Conservation (phyloP, 2,329 filamentous ascomycete species). For the Lasiodiplodia theobromae region DNA sequence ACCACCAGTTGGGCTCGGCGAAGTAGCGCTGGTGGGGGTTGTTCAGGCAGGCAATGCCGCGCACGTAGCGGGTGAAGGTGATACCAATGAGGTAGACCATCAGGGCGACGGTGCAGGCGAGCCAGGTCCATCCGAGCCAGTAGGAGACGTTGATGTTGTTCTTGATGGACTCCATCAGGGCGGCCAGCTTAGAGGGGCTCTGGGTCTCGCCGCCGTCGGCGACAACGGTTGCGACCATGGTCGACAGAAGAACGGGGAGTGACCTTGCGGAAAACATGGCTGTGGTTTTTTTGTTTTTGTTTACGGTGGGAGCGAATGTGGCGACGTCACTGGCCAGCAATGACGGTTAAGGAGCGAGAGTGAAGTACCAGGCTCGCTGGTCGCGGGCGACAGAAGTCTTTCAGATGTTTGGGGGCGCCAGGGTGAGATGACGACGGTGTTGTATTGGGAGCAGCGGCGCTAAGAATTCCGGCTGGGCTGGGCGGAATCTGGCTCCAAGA, state of each 20-base stretch:
- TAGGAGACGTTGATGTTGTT: constrained; percentile 45
- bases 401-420: constrained; percentile 6
- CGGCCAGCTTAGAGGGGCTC: constrained; percentile 20
- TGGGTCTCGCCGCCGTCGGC: not conserved
- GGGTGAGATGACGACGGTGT: not conserved
- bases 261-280: constrained; percentile 17
- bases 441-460: constrained; percentile 3
- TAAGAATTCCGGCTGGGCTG: constrained; percentile 12
- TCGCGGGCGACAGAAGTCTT: not conserved
- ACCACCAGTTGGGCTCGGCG: constrained; percentile 63
- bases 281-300: constrained; percentile 14
- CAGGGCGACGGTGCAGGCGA: constrained; percentile 67
- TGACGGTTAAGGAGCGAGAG: constrained; percentile 24
- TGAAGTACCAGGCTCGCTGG: constrained; percentile 20
- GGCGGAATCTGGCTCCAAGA: constrained; percentile 16
- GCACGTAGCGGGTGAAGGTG: constrained; percentile 70
- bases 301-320: constrained; percentile 18
- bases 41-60: constrained; percentile 76
- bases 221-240: constrained; percentile 20
- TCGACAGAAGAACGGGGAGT: not conserved
- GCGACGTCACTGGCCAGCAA: constrained; percentile 26
- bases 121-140: constrained; percentile 57
- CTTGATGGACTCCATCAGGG: constrained; percentile 11
- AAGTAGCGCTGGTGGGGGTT: constrained; percentile 85
- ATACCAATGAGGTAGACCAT: constrained; percentile 71